Evolutionary conservation across 2,329 filamentous ascomycete genomes (phyloP).

Genomic region (Penicillium sumatraense): DNA sequence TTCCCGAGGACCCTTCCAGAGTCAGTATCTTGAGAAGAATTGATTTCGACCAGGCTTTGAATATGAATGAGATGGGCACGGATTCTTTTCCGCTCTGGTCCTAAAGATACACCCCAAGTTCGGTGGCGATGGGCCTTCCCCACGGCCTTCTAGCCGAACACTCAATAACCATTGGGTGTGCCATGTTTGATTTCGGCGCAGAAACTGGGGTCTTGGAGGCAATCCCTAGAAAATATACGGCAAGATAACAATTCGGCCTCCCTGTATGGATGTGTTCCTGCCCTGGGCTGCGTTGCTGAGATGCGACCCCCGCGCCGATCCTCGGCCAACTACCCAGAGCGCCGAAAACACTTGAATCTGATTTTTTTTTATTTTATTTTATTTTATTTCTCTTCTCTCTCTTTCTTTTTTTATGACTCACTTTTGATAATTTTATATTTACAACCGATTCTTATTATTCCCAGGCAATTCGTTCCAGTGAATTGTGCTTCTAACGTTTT

Average conservation of each 20-base stretch:
- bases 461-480: neutral
- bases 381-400: neutral
- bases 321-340: conserved; percentile 19
- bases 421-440: neutral
- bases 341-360: conserved; percentile 14
- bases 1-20: no score
- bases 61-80: no score
- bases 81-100: conserved; percentile 28
- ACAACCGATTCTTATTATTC: neutral
- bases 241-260: neutral
- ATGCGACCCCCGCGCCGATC: conserved; percentile 17
- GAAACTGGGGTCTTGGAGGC: neutral
- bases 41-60: no score
- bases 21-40: no score
- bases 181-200: neutral
- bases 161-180: conserved; percentile 13
- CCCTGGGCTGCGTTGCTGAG: neutral
- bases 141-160: conserved; percentile 18
- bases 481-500: neutral
- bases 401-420: conserved; percentile 22
- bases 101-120: neutral
- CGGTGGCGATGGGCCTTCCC: neutral
- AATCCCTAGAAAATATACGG: neutral
- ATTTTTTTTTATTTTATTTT: no score
- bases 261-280: conserved; percentile 6